Evolutionary conservation across 495 filamentous ascomycete species (phyloP), one percentile per base, ranked within the genome.

Genomic region (Mytilinidion resinicola): DNA sequence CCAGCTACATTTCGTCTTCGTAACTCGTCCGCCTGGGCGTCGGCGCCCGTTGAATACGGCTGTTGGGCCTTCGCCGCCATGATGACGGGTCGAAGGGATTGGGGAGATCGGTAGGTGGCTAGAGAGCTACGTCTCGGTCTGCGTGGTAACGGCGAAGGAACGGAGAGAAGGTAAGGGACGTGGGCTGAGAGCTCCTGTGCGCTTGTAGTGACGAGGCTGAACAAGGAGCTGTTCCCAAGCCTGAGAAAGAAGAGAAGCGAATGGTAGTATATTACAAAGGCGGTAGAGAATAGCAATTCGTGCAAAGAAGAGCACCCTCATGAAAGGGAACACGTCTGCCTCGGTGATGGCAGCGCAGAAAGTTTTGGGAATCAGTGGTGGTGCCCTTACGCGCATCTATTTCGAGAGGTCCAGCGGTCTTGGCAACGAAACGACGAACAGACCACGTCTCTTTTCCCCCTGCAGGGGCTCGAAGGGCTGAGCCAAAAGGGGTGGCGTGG

Each of bases 1-100:
- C 77, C 77, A 19, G 82, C 77, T 20, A 90, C 81, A 76, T 88
- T 89, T 75, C 91, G 84, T 69, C 86, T 83, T 63, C 89, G 79
- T 57, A 86, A 73, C 66, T 89, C 85, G 54, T 89, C 72, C 51
- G 59, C 77, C 63, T 83, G 80, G 30, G 74, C 69, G 37, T 87
- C 81, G 56, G 82, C 77, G 67, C 88, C 90, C 39, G 89, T 88
- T 58, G 81, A 83, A 64, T 81, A 53, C 17, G 25, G 17, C 53
- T 59, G 37, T 53, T 43, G 56, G 49, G 56, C 59, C 55, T 44
- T 63, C 37, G 58, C 39, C 21, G 68, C 64, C 70, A 72, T 72
- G 60, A 15, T 69, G 57, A 42, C 11, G 9, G 51, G 21, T 59
- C 53, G 25, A 15, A 12, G 41, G 14, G 8, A 43, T n/a, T n/a